Evolutionary conservation across 2,329 filamentous ascomycete species (phyloP).

Genomic region (Calonectria multiphialidica): DNA sequence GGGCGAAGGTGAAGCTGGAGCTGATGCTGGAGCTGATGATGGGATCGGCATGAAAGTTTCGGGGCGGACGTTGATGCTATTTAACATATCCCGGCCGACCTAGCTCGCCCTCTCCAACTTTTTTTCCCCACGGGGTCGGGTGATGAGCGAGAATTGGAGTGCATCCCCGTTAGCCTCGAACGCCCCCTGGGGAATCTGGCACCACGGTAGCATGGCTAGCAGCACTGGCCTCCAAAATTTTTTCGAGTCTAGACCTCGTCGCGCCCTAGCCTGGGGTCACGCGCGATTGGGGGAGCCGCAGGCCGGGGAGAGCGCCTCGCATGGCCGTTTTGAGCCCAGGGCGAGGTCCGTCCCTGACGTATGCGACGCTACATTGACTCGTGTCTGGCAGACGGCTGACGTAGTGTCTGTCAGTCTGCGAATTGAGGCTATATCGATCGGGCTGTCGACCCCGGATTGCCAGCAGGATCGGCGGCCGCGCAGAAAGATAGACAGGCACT

Average conservation of each 20-base stretch:
- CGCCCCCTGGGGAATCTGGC: neutral
- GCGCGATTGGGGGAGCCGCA: constrained; percentile 11
- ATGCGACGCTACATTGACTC: neutral
- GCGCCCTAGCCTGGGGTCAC: constrained; percentile 18
- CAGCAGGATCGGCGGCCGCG: neutral
- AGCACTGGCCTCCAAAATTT: constrained; percentile 9
- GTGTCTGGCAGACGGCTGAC: neutral
- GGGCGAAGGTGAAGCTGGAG: neutral
- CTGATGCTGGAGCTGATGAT: constrained; percentile 5
- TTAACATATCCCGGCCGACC: constrained; percentile 5
- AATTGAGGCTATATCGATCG: constrained; percentile 9
- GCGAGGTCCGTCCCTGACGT: constrained; percentile 6
- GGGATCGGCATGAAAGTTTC: neutral
- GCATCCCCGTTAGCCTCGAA: neutral
- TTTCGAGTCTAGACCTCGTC: constrained; percentile 19
- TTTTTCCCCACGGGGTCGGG: constrained; percentile 29
- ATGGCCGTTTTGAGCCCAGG: constrained; percentile 13
- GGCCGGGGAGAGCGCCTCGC: neutral
- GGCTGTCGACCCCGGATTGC: neutral
- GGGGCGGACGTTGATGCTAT: constrained; percentile 15
- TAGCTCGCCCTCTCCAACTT: constrained; percentile 23
- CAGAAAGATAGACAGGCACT: neutral
- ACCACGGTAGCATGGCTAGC: neutral
- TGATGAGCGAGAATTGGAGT: constrained; percentile 20
- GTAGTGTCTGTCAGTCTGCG: neutral